Conservation (phyloP, 176 grass and related monocot species). For the Luzula sylvatica region DNA sequence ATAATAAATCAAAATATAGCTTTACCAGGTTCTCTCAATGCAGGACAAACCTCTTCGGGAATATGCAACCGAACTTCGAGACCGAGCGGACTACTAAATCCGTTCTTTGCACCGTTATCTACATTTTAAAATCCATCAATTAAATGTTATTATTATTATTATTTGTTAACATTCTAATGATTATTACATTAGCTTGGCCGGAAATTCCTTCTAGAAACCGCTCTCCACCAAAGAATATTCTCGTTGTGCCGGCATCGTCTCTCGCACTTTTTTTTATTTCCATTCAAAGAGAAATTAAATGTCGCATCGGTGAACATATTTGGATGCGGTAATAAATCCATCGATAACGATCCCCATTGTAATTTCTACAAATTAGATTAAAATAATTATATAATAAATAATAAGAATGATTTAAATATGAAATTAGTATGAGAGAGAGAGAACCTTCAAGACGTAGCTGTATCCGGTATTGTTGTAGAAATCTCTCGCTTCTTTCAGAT, state of each 20-base stretch:
- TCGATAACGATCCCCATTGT: too few species aligned
- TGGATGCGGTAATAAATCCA: too few species aligned
- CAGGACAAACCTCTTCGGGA: conserved; percentile 91
- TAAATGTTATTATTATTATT: too few species aligned
- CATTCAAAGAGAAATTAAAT: too few species aligned
- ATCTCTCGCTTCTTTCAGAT: conserved; percentile 97
- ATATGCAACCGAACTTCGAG: conserved; percentile 86
- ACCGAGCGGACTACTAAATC: conserved; percentile 73
- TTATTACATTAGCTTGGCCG: conserved; percentile 89
- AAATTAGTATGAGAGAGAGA: too few species aligned
- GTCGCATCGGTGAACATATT: too few species aligned
- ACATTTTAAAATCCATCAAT: too few species aligned
- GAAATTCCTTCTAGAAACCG: conserved; percentile 97
- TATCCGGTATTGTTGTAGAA: conserved; percentile 88
- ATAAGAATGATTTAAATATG: too few species aligned
- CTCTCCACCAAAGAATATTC: conserved; percentile 95
- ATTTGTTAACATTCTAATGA: too few species aligned
- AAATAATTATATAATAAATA: too few species aligned
- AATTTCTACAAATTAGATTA: too few species aligned
- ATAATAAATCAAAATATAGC: conserved; percentile 3
- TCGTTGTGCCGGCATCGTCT: conserved; percentile 79
- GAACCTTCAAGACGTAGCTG: conserved; percentile 99
- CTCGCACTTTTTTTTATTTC: conserved; percentile 42
- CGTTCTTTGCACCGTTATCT: conserved; percentile 88
- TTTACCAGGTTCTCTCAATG: conserved; percentile 96